phyloP scores from a whole-genome alignment of 2,329 filamentous ascomycete species.

The Paecilomyces formosus region DNA sequence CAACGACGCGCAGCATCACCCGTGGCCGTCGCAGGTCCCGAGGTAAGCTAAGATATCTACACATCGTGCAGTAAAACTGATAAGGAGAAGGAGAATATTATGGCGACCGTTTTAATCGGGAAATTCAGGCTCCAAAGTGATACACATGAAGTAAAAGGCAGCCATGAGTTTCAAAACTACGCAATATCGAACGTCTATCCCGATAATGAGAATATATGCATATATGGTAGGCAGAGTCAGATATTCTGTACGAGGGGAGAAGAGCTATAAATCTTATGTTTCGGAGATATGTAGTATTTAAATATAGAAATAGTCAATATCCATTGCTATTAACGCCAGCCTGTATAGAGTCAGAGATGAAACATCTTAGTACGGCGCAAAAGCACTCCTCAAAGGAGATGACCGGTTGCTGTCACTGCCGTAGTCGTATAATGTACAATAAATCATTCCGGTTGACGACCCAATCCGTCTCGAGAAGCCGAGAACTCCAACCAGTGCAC shows the following conservation, averaged over 20 bases:
- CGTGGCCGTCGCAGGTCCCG: slow-evolving; percentile 17
- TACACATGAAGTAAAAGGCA: background rate
- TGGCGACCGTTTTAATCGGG: slow-evolving; percentile 21
- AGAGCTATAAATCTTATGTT: background rate
- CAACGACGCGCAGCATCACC: slow-evolving; percentile 5
- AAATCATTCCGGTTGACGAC: background rate
- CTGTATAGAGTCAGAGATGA: background rate
- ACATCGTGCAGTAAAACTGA: slow-evolving; percentile 6
- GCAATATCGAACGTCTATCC: background rate
- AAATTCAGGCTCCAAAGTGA: slow-evolving; percentile 1
- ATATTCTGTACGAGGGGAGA: background rate
- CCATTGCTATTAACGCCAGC: slow-evolving; percentile 1
- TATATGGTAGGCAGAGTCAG: background rate
- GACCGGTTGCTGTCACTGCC: no score
- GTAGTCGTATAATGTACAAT: background rate
- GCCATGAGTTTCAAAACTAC: background rate
- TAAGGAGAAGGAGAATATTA: slow-evolving; percentile 20
- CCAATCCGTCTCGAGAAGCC: background rate
- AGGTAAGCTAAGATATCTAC: slow-evolving; percentile 13
- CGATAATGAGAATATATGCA: background rate
- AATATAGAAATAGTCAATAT: background rate
- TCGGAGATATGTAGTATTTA: background rate
- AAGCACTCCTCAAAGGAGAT: background rate
- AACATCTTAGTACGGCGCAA: background rate
- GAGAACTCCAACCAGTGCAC: background rate